phyloP scores from a whole-genome alignment of 2,329 filamentous ascomycete genomes.

The Talaromyces marneffei region DNA sequence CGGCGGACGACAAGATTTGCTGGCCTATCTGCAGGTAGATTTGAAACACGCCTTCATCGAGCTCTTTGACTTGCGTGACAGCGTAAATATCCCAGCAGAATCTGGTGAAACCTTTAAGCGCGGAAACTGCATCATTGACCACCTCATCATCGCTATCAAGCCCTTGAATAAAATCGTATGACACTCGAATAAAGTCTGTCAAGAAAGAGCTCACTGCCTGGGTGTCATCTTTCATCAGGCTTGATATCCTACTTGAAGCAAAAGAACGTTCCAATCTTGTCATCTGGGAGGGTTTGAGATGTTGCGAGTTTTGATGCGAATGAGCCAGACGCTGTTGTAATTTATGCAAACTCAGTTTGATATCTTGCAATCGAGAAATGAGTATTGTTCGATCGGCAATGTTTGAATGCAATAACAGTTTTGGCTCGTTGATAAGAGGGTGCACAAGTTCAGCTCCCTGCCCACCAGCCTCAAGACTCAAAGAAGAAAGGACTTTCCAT shows the following conservation, averaged over 20 bases:
- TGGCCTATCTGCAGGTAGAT: conserved; percentile 46
- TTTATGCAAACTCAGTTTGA: conserved; percentile 31
- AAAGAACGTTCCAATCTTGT: conserved; percentile 37
- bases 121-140: conserved; percentile 21
- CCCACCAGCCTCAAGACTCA: background rate
- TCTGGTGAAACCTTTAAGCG: conserved; percentile 30
- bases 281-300: conserved; percentile 39
- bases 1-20: conserved; percentile 30
- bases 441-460: conserved; percentile 31
- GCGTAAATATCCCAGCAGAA: conserved; percentile 48
- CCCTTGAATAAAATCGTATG: conserved; percentile 31
- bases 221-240: conserved; percentile 38
- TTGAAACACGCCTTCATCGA: conserved; percentile 52
- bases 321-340: conserved; percentile 29
- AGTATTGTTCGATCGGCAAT: conserved; percentile 19
- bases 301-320: conserved; percentile 28
- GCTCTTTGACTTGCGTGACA: conserved; percentile 35
- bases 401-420: conserved; percentile 22
- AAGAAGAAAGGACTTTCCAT: conserved; percentile 24
- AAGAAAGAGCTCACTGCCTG: conserved; percentile 36
- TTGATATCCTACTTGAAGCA: conserved; percentile 34
- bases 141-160: conserved; percentile 25
- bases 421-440: conserved; percentile 37
- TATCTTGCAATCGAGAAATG: conserved; percentile 33
- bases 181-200: conserved; percentile 31